Evolutionary conservation across 2,329 filamentous ascomycete species (phyloP), one percentile per base, ranked within the genome.

Genomic region (Proliferodiscus dingleyae): DNA sequence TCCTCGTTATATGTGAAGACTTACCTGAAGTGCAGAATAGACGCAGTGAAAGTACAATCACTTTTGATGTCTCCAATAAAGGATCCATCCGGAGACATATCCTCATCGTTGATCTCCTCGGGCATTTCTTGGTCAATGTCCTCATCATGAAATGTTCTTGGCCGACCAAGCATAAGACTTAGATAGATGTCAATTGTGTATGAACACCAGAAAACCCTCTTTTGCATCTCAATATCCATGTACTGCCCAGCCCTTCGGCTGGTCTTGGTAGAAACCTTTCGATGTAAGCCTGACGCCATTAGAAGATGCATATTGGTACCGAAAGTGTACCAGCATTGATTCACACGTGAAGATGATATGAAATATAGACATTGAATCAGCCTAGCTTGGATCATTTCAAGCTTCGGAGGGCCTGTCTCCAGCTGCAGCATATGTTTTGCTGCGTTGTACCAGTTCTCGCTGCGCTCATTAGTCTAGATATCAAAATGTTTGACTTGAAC

Each of bases 151-250:
- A 81, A 76, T 11, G 80, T 69, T 6, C 77, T 63, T 1, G 80
- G 80, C 5, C 80, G 68, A 0, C 80, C 80, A 23, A 83, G 73
- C 15, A 81, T 75, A n/a, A 81, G 76, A 19, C 77, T 76, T 1
- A 84, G 64, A 45, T 83, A 83, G 28, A 78, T 77, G 55, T 84
- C 80, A 1, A 83, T 63, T 1, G 74, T 78, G 54, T 84, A 84
- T 0, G 77, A 73, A 7, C 73, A 73, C 81, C 81, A 84, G 40
- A 84, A 82, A 0, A 74, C 72, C 9, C 80, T 67, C 45, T 75
- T 76, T 1, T 75, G 69, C 36, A 74, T 74, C 50, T 83, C 77
- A 0, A 64, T 61, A 4, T 69, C 61, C 7, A 41, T 22, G 9
- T 41, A 30, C 33, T n/a, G 13, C 22, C 28, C 16, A 29, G n/a